A percentile compares a stretch with the other conserved stretches of the same genome.
These are phyloP conservation scores for Nakataea oryzae DNA, from an alignment of 2,329 filamentous ascomycete species.

Conservation along the genomic window DNA sequence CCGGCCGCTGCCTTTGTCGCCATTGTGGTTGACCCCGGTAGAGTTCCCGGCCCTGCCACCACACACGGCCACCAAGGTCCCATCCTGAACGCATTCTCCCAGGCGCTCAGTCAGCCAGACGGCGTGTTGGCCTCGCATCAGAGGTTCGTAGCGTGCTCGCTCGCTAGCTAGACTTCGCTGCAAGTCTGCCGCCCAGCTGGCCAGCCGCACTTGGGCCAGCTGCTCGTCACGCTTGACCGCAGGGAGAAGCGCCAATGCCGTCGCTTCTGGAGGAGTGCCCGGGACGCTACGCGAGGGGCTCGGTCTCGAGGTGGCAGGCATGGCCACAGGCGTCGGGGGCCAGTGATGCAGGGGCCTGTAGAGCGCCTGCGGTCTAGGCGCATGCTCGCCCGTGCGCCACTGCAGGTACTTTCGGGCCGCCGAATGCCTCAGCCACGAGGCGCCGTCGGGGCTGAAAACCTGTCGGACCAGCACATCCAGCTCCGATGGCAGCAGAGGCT, in stretches of 20 bases:
- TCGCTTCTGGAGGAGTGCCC: not conserved
- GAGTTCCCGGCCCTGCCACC: constrained; percentile 11
- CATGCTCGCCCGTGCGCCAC: constrained; percentile 39
- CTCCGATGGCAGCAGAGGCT: constrained; percentile 70
- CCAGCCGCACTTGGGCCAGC: constrained; percentile 48
- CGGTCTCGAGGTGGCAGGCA: not conserved
- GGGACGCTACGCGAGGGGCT: constrained; percentile 1
- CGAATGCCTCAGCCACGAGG: constrained; percentile 71
- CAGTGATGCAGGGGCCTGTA: constrained; percentile 21
- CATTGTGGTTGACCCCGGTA: constrained; percentile 3
- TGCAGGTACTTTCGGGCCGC: constrained; percentile 72
- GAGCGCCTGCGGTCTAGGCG: constrained; percentile 20
- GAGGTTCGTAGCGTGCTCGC: constrained; percentile 54
- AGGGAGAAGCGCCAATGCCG: constrained; percentile 9
- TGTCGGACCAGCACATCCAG: constrained; percentile 57
- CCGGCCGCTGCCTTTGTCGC: not conserved
- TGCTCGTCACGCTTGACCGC: constrained; percentile 18
- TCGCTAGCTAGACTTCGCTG: constrained; percentile 68
- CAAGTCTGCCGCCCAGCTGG: constrained; percentile 73
- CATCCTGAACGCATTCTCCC: constrained; percentile 57
- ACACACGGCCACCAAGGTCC: constrained; percentile 42
- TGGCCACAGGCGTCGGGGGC: constrained; percentile 6
- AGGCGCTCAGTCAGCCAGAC: constrained; percentile 59
- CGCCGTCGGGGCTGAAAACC: constrained; percentile 68
- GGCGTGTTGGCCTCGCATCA: constrained; percentile 52